Base-by-base conservation (phyloP, 805 yeast genomes). In the Candida awuae region DNA sequence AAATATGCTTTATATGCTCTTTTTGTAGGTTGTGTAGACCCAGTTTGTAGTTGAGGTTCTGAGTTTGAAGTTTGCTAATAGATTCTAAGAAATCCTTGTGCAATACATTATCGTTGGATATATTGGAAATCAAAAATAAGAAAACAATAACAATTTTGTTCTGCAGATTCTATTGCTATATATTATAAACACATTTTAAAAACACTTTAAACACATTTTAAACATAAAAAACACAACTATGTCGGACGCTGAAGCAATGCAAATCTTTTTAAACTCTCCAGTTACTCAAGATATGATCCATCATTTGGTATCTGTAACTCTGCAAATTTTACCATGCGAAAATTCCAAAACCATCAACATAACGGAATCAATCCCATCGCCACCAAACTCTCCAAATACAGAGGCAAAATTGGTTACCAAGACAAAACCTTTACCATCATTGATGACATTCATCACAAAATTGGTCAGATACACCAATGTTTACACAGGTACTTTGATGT, bases 401-500 rank as follows among this genome's bases (percentile, higher is more conserved):
- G 25, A 22, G 8, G 10, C 25, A 22, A 22, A 22, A 22, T 50
- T 59, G 27, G 46, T 52, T 39, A 37, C 48, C 26, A 60, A 61
- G 41, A 62, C 60, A 19, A 67, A 62, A 48, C 69, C 65, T 36
- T 64, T 74, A 38, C 88, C 90, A 10, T 79, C 87, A 6, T 66
- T 83, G 47, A 78, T 75, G 80, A 75, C 84, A 0, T 83, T 83
- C 61, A 77, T 83, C 52, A 73, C 81, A 43, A 76, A 70, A 51
- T 64, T 83, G 54, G 85, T 83, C 28, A 70, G 83, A 54, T 73
- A 80, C 63, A 78, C 87, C 22, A 80, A 80, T 52, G 86, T 83
- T n/a, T 78, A 81, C 59, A 78, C 87, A 3, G 86, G 88, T 29
- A 82, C 88, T 14, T 65, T 83, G 48, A 71, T 83, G 73, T 68